These are phyloP conservation scores for Cyberlindnera japonica DNA, from an alignment of 805 yeast genomes.

Conservation along the genomic window DNA sequence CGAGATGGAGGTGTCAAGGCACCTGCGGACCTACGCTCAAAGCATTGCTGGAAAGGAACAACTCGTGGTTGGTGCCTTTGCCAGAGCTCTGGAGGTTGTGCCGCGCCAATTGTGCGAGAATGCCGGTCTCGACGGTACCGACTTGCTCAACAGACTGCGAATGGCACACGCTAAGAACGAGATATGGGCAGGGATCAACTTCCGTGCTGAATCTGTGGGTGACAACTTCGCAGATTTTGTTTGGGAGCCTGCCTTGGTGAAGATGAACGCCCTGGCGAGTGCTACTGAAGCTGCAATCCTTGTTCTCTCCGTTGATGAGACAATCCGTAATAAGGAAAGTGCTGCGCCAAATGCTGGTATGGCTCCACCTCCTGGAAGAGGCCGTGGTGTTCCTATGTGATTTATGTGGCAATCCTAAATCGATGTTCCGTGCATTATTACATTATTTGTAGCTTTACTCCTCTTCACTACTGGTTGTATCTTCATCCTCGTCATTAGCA, in stretches of 20 bases:
- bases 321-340: conserved; percentile 70
- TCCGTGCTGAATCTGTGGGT: conserved; percentile 75
- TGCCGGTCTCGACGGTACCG: conserved; percentile 99
- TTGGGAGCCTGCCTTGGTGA: conserved; percentile 97
- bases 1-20: conserved; percentile 93
- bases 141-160: conserved; percentile 82
- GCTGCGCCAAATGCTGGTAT: conserved; percentile 47
- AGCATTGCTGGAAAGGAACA: conserved; percentile 96
- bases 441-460: conserved; percentile 8
- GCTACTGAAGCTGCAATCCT: conserved; percentile 97
- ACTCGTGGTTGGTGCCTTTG: conserved; percentile 85
- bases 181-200: conserved; percentile 88
- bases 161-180: conserved; percentile 95
- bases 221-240: conserved; percentile 83
- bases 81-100: conserved; percentile 90
- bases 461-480: conserved; percentile 27
- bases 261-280: conserved; percentile 86
- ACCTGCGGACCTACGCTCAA: conserved; percentile 81
- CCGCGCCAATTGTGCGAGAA: conserved; percentile 98
- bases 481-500: conserved; percentile 24
- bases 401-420: neutral
- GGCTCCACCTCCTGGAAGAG: conserved; percentile 57
- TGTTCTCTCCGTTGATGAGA: conserved; percentile 94
- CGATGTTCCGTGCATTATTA: no score
- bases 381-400: conserved; percentile 61